Evolutionary conservation across 495 filamentous ascomycete species (phyloP).

Genomic region (Monascus purpureus): DNA sequence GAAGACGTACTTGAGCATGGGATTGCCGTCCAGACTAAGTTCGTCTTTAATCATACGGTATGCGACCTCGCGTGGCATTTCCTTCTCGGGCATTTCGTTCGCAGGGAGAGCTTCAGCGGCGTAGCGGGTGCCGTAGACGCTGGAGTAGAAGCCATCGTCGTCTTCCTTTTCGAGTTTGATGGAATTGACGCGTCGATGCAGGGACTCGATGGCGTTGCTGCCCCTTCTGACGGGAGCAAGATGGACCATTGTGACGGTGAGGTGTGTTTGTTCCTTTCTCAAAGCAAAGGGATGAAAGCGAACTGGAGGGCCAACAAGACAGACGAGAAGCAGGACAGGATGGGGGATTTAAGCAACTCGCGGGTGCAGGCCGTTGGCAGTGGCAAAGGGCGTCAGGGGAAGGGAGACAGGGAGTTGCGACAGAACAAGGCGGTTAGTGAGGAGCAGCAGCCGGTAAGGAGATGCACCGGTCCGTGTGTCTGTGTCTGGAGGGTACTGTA

Average conservation of each 20-base stretch:
- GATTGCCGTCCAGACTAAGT: conserved; percentile 76
- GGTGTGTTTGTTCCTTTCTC: too few species aligned
- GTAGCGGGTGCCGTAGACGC: conserved; percentile 75
- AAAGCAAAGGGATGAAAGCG: too few species aligned
- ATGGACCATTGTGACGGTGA: conserved; percentile 56
- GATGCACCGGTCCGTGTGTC: too few species aligned
- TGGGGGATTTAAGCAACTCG: too few species aligned
- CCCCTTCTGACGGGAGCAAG: conserved; percentile 42
- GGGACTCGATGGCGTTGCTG: conserved; percentile 22
- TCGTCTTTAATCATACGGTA: conserved; percentile 95
- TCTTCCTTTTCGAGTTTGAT: conserved; percentile 22
- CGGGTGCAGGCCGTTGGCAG: too few species aligned
- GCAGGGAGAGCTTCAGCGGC: conserved; percentile 64
- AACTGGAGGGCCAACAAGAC: too few species aligned
- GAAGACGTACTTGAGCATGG: conserved; percentile 60
- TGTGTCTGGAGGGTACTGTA: too few species aligned
- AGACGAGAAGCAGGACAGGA: too few species aligned
- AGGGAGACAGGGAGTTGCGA: too few species aligned
- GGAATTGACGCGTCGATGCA: conserved; percentile 16
- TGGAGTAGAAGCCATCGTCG: conserved; percentile 49
- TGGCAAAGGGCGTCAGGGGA: too few species aligned
- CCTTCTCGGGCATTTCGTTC: conserved; percentile 75
- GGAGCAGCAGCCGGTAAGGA: too few species aligned
- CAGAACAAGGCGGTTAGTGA: too few species aligned
- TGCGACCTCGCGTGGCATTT: conserved; percentile 82